A percentile compares a stretch with the other conserved stretches of the same genome.
phyloP scores from a whole-genome alignment of 2,329 filamentous ascomycete genomes.

The Pseudogymnoascus sp. region DNA sequence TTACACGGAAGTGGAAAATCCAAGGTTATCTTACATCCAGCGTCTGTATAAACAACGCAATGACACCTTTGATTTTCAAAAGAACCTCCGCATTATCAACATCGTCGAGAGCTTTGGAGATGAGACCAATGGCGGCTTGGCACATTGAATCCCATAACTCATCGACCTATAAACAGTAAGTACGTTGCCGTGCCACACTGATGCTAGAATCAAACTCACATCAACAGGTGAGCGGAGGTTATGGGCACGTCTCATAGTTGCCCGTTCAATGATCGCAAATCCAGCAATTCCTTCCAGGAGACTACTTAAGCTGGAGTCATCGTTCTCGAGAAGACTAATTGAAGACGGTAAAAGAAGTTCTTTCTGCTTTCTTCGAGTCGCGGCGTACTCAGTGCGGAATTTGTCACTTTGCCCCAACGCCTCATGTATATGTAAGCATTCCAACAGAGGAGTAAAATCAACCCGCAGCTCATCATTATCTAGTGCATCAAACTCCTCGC shows the following conservation, averaged over 20 bases:
- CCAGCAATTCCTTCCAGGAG: conserved; percentile 89
- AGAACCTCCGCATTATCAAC: conserved; percentile 85
- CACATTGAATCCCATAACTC: conserved; percentile 99
- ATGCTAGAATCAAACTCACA: conserved; percentile 41
- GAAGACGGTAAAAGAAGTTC: conserved; percentile 75
- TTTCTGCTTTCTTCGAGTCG: conserved; percentile 83
- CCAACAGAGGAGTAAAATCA: conserved; percentile 88
- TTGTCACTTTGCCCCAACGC: conserved; percentile 87
- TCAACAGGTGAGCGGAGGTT: conserved; percentile 77
- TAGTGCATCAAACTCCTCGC: conserved; percentile 88
- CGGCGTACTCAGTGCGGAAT: conserved; percentile 86
- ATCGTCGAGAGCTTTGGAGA: conserved; percentile 67
- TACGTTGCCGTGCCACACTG: background rate
- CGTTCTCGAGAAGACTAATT: conserved; percentile 72
- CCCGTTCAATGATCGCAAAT: conserved; percentile 92
- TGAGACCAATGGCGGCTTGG: conserved; percentile 73
- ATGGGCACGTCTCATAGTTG: conserved; percentile 80
- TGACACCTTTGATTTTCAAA: conserved; percentile 88
- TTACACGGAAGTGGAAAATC: background rate
- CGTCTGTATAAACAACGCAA: conserved; percentile 92
- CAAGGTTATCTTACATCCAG: conserved; percentile 66
- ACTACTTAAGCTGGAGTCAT: conserved; percentile 79
- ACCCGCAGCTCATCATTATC: conserved; percentile 94
- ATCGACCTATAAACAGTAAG: conserved; percentile 58
- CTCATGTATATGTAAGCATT: conserved; percentile 93